Evolutionary conservation across 495 filamentous ascomycete species (phyloP).

Genomic region (Penicillium egyptiacum): DNA sequence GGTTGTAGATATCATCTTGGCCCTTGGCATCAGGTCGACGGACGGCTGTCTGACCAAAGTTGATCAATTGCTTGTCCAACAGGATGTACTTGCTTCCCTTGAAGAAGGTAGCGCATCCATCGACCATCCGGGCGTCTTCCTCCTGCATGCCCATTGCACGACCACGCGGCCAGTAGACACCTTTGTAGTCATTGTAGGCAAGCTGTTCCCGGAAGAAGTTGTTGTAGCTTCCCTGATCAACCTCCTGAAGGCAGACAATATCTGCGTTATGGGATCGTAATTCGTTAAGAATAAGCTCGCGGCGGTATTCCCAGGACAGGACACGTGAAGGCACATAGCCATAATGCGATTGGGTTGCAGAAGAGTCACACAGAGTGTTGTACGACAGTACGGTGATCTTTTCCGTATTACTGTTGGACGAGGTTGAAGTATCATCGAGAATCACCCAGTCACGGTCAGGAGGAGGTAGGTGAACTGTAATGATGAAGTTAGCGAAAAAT

Average conservation of each 20-base stretch:
- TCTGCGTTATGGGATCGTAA: constrained; percentile 79
- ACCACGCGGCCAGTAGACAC: constrained; percentile 83
- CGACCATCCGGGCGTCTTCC: constrained; percentile 79
- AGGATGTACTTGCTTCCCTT: constrained; percentile 88
- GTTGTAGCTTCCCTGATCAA: constrained; percentile 85
- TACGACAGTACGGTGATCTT: constrained; percentile 81
- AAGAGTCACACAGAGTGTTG: constrained; percentile 93
- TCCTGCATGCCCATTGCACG: constrained; percentile 88
- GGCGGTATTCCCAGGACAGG: constrained; percentile 82
- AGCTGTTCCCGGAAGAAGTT: constrained; percentile 82
- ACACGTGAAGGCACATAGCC: constrained; percentile 82
- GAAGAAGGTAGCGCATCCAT: constrained; percentile 96
- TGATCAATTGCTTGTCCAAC: constrained; percentile 88
- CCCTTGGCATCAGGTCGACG: constrained; percentile 93
- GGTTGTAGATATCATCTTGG: constrained; percentile 93
- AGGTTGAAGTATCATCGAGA: constrained; percentile 56
- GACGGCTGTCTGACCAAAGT: constrained; percentile 89
- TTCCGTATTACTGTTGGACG: constrained; percentile 44
- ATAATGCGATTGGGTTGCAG: constrained; percentile 77
- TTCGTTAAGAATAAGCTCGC: constrained; percentile 76
- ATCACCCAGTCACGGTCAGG: constrained; percentile 69
- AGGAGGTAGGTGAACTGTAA: constrained; percentile 61
- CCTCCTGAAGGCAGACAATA: constrained; percentile 89
- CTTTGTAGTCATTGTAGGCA: constrained; percentile 83
- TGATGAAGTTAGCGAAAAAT: constrained; percentile 15